These are phyloP conservation scores for Artemisia tridentata DNA, from an alignment of 129 eudicot genomes.

Conservation along the genomic window DNA sequence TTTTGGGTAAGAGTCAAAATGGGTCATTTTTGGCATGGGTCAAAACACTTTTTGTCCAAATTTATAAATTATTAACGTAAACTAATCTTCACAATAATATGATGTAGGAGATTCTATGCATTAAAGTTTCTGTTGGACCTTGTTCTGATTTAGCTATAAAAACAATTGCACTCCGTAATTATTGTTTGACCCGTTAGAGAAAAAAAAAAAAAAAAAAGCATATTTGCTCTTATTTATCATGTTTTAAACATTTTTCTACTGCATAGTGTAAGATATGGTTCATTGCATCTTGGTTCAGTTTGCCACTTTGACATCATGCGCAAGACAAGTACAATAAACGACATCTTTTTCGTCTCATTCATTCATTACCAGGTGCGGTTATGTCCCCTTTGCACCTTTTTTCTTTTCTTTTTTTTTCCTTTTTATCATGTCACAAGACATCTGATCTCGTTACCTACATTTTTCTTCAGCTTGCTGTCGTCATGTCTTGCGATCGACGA, in stretches of 20 bases:
- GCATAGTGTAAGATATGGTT: constrained; percentile 1
- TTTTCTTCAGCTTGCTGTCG: constrained; percentile 19
- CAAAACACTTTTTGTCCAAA: not conserved
- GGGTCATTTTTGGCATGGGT: not conserved
- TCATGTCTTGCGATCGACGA: not conserved
- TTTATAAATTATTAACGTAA: not conserved
- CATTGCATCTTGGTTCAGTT: constrained; percentile 10
- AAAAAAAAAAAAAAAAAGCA: too few relatives aligned
- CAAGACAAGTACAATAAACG: not conserved
- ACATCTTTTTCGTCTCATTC: not conserved
- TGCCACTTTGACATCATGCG: not conserved
- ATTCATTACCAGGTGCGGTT: constrained; percentile 17
- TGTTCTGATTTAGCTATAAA: not conserved
- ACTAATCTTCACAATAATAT: not conserved
- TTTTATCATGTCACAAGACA: not conserved
- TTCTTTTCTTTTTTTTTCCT: too few relatives aligned
- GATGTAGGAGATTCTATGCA: not conserved
- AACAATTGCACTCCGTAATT: too few relatives aligned
- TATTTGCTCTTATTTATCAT: not conserved
- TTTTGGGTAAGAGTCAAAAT: not conserved
- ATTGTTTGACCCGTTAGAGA: too few relatives aligned
- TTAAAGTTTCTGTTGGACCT: not conserved
- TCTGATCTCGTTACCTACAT: constrained; percentile 15
- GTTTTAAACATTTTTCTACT: not conserved
- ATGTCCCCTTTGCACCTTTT: too few relatives aligned